Percentiles rank a stretch among this genome's conserved stretches.
Conservation (phyloP, 208 protist genomes). For the Naegleria gruberi region DNA sequence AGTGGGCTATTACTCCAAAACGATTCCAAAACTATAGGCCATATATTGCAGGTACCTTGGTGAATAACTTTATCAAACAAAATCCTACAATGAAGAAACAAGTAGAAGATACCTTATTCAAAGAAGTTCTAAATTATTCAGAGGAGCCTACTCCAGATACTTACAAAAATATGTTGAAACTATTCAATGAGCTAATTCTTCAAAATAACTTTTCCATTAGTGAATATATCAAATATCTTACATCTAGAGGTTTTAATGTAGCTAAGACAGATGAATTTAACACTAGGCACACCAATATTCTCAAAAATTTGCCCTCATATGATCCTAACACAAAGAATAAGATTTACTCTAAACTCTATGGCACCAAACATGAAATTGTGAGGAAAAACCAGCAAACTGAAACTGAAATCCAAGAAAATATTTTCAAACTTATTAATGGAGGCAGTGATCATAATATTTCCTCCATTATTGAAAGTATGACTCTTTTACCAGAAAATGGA, state of each 20-base stretch:
- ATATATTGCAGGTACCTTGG: not conserved
- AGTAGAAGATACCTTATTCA: not conserved
- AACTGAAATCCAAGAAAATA: not conserved
- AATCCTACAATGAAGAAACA: not conserved
- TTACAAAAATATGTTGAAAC: not conserved
- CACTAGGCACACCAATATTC: not conserved
- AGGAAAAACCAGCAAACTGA: not conserved
- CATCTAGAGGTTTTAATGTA: not conserved
- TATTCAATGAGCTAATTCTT: not conserved
- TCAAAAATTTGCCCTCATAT: not conserved
- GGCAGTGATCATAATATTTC: not conserved
- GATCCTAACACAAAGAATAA: not conserved
- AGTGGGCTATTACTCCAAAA: not conserved
- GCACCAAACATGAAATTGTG: not conserved
- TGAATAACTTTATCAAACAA: not conserved
- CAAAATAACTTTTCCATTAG: not conserved
- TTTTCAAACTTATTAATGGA: not conserved
- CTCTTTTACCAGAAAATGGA: not conserved
- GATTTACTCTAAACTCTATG: not conserved
- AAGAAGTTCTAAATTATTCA: not conserved
- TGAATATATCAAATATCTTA: not conserved
- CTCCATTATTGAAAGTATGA: not conserved
- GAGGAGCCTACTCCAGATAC: not conserved
- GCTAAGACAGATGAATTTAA: not conserved
- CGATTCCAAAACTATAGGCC: not conserved